phyloP scores from a whole-genome alignment of 495 filamentous ascomycete genomes.

The Penicillium canariense region DNA sequence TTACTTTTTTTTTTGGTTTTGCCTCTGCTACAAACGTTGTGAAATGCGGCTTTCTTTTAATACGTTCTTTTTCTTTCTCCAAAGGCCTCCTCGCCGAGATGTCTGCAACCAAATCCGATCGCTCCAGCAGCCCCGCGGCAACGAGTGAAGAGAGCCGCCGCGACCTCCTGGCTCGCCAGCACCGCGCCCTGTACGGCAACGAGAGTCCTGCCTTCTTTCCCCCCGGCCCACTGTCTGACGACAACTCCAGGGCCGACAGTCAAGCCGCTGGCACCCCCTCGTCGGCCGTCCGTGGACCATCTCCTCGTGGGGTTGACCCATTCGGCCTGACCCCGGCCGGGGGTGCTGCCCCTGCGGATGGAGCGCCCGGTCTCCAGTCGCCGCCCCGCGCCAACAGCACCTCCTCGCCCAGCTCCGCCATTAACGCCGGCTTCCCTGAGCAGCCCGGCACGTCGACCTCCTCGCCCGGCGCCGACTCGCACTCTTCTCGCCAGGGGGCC shows the following conservation, averaged over 20 bases:
- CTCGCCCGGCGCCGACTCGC: slow-evolving; percentile 84
- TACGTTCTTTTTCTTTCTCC: slow-evolving; percentile 41
- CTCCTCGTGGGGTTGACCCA: slow-evolving; percentile 63
- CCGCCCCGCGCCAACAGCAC: slow-evolving; percentile 84
- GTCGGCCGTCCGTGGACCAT: slow-evolving; percentile 53
- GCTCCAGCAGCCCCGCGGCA: slow-evolving; percentile 83
- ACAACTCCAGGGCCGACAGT: slow-evolving; percentile 58
- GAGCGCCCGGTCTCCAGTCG: slow-evolving; percentile 52
- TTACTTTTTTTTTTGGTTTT: slow-evolving; percentile 44
- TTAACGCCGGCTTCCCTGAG: slow-evolving; percentile 62
- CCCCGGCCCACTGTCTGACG: slow-evolving; percentile 59
- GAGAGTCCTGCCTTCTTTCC: slow-evolving; percentile 63
- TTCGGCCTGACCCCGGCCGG: slow-evolving; percentile 53
- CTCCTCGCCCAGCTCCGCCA: slow-evolving; percentile 68
- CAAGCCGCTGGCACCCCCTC: slow-evolving; percentile 56
- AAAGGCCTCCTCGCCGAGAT: slow-evolving; percentile 80
- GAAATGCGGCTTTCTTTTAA: slow-evolving; percentile 33
- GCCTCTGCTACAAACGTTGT: slow-evolving; percentile 1
- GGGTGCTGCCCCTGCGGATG: slow-evolving; percentile 36
- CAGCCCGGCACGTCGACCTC: slow-evolving; percentile 86
- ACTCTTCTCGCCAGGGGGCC: slow-evolving; percentile 60
- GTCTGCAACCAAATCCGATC: slow-evolving; percentile 80
- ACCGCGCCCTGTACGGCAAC: slow-evolving; percentile 83
- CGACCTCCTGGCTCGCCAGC: slow-evolving; percentile 92
- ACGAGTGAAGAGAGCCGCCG: slow-evolving; percentile 96